Base-by-base conservation (phyloP, 2,329 filamentous ascomycete genomes). In the Fusarium transvaalense region DNA sequence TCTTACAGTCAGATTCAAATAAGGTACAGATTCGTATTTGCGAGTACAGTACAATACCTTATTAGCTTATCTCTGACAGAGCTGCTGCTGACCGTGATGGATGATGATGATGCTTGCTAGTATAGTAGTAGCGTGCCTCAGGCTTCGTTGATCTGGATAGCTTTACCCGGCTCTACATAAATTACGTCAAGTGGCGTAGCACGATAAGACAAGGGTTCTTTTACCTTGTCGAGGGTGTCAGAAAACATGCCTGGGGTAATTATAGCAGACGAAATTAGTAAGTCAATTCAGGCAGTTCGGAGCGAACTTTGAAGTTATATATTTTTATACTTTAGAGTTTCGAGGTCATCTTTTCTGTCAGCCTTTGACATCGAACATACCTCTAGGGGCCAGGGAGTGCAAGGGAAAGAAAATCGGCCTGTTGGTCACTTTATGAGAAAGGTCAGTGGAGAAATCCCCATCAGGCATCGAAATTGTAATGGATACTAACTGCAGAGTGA, bases 161-260 rank as follows among this genome's bases (percentile, higher is more conserved):
- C 34, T 51, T 42, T 60, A 41, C 27, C 54, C 50, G 21, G n/a
- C 65, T 56, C 58, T 59, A 50, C 17, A 59, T 69, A 50, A 19
- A 59, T 69, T 69, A 60, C 59, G 59, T 73, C 70, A 64, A 69
- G 68, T 69, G 70, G 70, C 70, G 68, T 59, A 52, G 68, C 58
- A 69, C 54, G 45, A 59, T 43, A 27, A 52, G 34, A 39, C 60
- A 46, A 23, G 61, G 39, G 25, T 42, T 43, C 32, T 59, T 53
- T 43, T 46, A 42, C 56, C 53, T 64, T 29, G 9, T 29, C 10
- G 5, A 25, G 29, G 29, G 8, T 9, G 29, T 29, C 10, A 12
- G 29, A 29, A 29, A 29, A 29, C 8, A 10, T 9, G 29, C 8
- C 29, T 12, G 29, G 6, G 10, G 9, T 3, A 12, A 29, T 5